Evolutionary conservation across 768 basidiomycete genomes (phyloP), one percentile per base, ranked within the genome.

Genomic region (Grammothele lineata): DNA sequence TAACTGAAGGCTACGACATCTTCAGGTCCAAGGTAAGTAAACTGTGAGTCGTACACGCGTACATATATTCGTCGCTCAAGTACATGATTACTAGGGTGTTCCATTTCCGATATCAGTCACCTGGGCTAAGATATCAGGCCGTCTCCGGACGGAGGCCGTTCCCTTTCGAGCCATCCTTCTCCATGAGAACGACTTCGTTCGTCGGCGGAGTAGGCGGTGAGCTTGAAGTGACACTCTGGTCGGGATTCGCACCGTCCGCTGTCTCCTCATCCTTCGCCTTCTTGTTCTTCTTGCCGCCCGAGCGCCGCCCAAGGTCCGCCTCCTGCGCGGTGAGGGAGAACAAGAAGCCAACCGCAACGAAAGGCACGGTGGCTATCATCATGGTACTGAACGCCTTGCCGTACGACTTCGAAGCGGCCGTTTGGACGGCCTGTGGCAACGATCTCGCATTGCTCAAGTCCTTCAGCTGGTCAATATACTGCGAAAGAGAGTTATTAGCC

Each of bases 351-450:
- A 46, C 45, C 9, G 37, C 37, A 5, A 37, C 35, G 18, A 46
- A 39, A 12, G 36, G 24, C 22, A 27, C 19, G 15, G 45, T 46
- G 17, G 45, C 45, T 10, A 46, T 46, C 45, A 46, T 46, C 45
- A 46, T 46, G 14, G 33, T 35, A 15, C 22, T n/a, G 24, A 46
- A 46, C 3, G 23, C 45, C n/a, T 35, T 26, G 24, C 45, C 45
- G 27, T 46, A 46, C 5, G 45, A 21, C 43, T 37, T 4, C 33
- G 33, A 24, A 14, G 35, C 45, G 10, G 11, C n/a, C 9, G 22
- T n/a, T 18, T 15, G 27, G 41, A 43, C 21, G 41, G n/a, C 26
- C 4, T 8, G 18, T 10, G 41, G 41, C 26, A 43, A 27, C 26
- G 26, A 30, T 9, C 33, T 15, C 7, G 33, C 14, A 15, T 22